Evolutionary conservation across 2,329 filamentous ascomycete species (phyloP).

Genomic region (Penicillium brevicompactum): DNA sequence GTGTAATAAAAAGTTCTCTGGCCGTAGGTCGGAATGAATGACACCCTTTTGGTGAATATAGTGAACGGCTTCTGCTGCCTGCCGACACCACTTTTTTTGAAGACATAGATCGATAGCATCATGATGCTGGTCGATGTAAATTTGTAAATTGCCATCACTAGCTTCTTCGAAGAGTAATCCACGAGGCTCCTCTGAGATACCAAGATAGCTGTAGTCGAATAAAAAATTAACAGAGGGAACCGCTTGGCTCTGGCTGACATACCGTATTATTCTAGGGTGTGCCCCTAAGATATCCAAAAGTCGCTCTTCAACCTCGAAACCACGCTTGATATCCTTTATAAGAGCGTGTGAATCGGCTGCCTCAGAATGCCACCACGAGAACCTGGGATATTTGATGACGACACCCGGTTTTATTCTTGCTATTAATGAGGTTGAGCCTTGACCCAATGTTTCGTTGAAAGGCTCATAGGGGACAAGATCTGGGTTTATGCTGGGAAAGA

Average conservation of each 20-base stretch:
- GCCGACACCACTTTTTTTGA: conserved; percentile 29
- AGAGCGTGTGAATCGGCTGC: background rate
- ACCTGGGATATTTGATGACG: conserved; percentile 13
- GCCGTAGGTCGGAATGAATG: conserved; percentile 38
- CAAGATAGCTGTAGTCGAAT: background rate
- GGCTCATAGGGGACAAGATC: conserved; percentile 4
- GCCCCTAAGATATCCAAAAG: conserved; percentile 5
- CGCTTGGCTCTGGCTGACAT: background rate
- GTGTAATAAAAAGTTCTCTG: conserved; percentile 36
- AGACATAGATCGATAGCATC: conserved; percentile 18
- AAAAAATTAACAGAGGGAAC: background rate
- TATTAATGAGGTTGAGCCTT: conserved; percentile 15
- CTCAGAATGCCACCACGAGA: conserved; percentile 8
- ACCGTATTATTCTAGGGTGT: conserved; percentile 2
- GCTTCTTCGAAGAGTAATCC: conserved; percentile 24
- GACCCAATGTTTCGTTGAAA: conserved; percentile 2
- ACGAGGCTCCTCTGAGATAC: conserved; percentile 4
- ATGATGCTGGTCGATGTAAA: conserved; percentile 18
- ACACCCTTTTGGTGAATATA: conserved; percentile 34
- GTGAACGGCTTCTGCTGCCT: conserved; percentile 32
- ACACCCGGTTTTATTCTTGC: conserved; percentile 6
- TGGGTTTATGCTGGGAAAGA: background rate
- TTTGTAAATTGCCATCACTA: conserved; percentile 26
- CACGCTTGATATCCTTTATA: conserved; percentile 6
- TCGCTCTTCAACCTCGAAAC: conserved; percentile 11